Evolutionary conservation across 2,329 filamentous ascomycete genomes (phyloP).

Genomic region (Fusarium napiforme): DNA sequence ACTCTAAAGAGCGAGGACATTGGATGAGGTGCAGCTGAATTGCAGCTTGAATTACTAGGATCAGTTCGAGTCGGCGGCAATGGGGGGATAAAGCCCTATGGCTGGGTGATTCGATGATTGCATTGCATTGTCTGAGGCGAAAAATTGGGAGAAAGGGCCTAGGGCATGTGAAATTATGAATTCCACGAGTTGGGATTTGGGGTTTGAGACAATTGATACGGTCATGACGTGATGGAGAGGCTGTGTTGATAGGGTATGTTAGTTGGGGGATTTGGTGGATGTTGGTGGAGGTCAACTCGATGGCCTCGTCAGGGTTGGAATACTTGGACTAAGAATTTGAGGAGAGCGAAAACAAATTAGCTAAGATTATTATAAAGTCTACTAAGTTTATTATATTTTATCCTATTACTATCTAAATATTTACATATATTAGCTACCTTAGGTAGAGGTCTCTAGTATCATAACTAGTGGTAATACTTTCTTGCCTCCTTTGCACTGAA

Average conservation of each 20-base stretch:
- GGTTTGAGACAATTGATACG: not conserved
- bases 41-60: constrained; percentile 22
- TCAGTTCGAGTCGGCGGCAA: constrained; percentile 10
- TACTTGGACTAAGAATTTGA: no score
- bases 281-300: not conserved
- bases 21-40: constrained; percentile 25
- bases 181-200: not conserved
- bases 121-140: not conserved
- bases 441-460: not conserved
- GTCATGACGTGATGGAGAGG: not conserved
- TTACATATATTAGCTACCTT: no score
- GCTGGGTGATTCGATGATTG: constrained; percentile 1
- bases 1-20: constrained; percentile 6
- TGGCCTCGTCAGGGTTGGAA: no score
- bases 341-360: not conserved
- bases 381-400: no score
- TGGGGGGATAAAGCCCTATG: not conserved
- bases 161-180: not conserved
- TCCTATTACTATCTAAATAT: no score
- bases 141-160: not conserved
- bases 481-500: not conserved
- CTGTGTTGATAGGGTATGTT: not conserved
- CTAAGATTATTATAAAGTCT: not conserved
- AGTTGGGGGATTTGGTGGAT: not conserved
- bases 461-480: not conserved